A percentile compares a stretch with the other conserved stretches of the same genome.
Conservation (phyloP, 345 rosid species). For the Euphorbia peplus region DNA sequence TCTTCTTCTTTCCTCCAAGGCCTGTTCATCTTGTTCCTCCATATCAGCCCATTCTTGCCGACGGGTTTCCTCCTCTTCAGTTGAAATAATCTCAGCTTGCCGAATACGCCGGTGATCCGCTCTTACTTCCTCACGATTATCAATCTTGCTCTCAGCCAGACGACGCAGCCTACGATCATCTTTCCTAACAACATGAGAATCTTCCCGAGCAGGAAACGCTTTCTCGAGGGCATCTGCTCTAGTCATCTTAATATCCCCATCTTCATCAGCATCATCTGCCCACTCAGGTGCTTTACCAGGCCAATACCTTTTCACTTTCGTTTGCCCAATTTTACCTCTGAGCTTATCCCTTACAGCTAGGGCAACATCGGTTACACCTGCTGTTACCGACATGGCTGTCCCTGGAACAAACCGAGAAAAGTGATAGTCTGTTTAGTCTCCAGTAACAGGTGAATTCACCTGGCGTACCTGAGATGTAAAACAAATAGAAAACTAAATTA, state of each 20-base stretch:
- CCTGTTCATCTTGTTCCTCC: constrained; percentile 65
- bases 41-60: constrained; percentile 41
- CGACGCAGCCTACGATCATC: constrained; percentile 74
- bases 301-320: constrained; percentile 74
- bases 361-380: constrained; percentile 60
- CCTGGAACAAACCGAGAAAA: neutral
- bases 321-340: constrained; percentile 63
- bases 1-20: constrained; percentile 54
- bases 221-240: constrained; percentile 48
- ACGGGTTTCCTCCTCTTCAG: constrained; percentile 50
- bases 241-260: constrained; percentile 53
- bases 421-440: neutral
- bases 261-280: constrained; percentile 67
- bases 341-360: constrained; percentile 68
- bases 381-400: constrained; percentile 61
- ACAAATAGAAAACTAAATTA: neutral
- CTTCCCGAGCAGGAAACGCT: constrained; percentile 48
- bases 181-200: constrained; percentile 32
- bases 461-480: neutral
- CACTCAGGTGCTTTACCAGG: constrained; percentile 76
- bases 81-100: constrained; percentile 64
- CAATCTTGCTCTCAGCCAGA: constrained; percentile 51
- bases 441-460: neutral
- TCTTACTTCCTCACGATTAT: constrained; percentile 64
- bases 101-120: constrained; percentile 64